Percentiles rank a stretch among this genome's conserved stretches.
Conservation (phyloP, 306 rosid genomes). For the Cyclanthera cordifolia region DNA sequence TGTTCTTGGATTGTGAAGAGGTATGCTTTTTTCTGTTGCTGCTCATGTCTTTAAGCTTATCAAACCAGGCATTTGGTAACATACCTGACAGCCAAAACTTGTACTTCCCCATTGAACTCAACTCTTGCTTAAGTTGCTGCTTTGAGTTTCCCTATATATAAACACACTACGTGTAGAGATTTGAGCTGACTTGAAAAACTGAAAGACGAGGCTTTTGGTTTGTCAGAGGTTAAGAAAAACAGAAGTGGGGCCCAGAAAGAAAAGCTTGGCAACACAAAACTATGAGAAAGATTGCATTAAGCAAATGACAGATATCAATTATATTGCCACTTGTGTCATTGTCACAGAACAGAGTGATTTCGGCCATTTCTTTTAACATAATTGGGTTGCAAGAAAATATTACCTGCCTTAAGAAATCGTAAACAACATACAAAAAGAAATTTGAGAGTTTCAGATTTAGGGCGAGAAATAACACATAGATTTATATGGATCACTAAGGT, state of each 20-base stretch:
- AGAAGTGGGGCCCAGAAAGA: neutral
- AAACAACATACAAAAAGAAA: no score
- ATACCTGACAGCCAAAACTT: slow-evolving; percentile 61
- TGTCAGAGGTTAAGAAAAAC: slow-evolving; percentile 3
- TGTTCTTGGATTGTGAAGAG: slow-evolving; percentile 30
- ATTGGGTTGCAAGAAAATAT: neutral
- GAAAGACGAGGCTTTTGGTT: slow-evolving; percentile 1
- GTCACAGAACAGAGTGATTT: slow-evolving; percentile 2
- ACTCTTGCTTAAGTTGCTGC: neutral
- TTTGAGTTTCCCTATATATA: slow-evolving; percentile 1
- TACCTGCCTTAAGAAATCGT: no score
- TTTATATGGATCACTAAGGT: no score
- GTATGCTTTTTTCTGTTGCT: slow-evolving; percentile 32
- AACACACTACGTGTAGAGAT: slow-evolving; percentile 1
- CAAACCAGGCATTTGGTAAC: slow-evolving; percentile 85
- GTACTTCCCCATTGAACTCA: slow-evolving; percentile 47
- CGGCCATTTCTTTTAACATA: neutral
- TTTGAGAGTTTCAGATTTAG: no score
- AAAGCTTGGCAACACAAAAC: neutral
- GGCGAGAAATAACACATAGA: no score
- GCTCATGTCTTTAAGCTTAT: slow-evolving; percentile 68
- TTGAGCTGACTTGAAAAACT: neutral
- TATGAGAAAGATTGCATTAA: neutral
- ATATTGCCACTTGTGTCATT: neutral
- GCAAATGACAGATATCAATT: neutral